Base-by-base conservation (phyloP, 2,329 filamentous ascomycete species). In the Stagonosporopsis rhizophila region DNA sequence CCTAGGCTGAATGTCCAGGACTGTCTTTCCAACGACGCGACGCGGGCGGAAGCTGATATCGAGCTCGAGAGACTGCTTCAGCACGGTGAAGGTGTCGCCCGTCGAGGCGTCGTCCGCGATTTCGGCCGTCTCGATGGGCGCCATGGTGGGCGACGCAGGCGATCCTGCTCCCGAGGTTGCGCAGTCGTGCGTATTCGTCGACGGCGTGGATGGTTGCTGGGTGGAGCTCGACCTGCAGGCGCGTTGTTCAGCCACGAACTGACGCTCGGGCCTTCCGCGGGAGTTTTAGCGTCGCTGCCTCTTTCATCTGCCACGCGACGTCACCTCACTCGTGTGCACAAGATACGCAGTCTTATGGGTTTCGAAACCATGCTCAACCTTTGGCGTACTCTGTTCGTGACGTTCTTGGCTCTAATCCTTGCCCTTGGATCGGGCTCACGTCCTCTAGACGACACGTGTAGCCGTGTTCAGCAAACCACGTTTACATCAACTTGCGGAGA, bases 1-100 rank as follows among this genome's bases (percentile, higher is more conserved):
- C 55, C 83, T 80, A 19, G 87, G 87, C 64, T 89, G 88, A 50
- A 98, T 86, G 27, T 88, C 89, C 65, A 99, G 89, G 65, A 93
- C 89, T 8, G 90, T 91, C 61, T 85, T 89, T 46, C 95, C 95
- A 59, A 85, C 87, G 69, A 98, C 79, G 69, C 83, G 85, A 76
- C 88, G 89, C 50, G 85, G 85, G 62, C 85, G 83, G 74, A 99
- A 96, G 78, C 96, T 90, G 72, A 99, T 82, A 68, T 98, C 93
- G 58, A 99, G 82, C 68, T 92, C 89, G 45, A 99, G 88, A 74
- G 91, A 90, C 78, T 98, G 94, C 77, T 92, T 89, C 51, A 91
- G 83, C 55, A 98, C 80, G 44, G 81, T 80, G 69, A 83, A 87
- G 27, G 66, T 66, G 64, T 68, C 69, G 62, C 65, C 65, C 57